A percentile compares a stretch with the other conserved stretches of the same genome.
Conservation (phyloP, 106 monocot genomes). For the Dioscorea zingiberensis region DNA sequence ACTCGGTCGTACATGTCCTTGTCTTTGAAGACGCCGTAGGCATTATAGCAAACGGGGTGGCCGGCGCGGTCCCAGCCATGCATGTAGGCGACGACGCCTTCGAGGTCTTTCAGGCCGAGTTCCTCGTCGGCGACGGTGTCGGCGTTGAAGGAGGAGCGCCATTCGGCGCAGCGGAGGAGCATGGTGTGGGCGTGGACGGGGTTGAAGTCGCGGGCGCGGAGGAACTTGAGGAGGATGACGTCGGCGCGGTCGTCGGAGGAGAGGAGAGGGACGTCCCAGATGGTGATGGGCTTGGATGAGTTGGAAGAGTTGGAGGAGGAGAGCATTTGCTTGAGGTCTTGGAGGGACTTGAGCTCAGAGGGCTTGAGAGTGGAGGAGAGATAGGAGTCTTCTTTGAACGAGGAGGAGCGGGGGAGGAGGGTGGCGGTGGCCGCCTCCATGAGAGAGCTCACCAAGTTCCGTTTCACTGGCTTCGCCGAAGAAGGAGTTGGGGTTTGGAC, state of each 20-base stretch:
- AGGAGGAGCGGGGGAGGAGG: constrained; percentile 23
- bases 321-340: constrained; percentile 35
- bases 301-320: constrained; percentile 1
- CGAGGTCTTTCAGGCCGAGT: constrained; percentile 63
- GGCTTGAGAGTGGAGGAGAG: constrained; percentile 31
- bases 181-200: constrained; percentile 40
- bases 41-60: constrained; percentile 70
- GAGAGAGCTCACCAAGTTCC: constrained; percentile 36
- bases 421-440: constrained; percentile 43
- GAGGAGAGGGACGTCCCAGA: constrained; percentile 27
- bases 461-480: constrained; percentile 27
- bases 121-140: constrained; percentile 46
- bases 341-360: constrained; percentile 31
- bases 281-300: constrained; percentile 12
- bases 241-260: constrained; percentile 38
- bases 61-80: constrained; percentile 53
- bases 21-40: constrained; percentile 59
- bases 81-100: constrained; percentile 58
- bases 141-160: constrained; percentile 46
- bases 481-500: not conserved
- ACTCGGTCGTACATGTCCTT: constrained; percentile 48
- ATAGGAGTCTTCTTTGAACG: constrained; percentile 86
- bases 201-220: constrained; percentile 58
- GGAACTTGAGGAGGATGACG: constrained; percentile 61
- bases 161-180: constrained; percentile 36